Percentiles rank a stretch among this genome's conserved stretches.
Evolutionary conservation across 2,329 filamentous ascomycete species (phyloP).

Genomic region (Fusarium subglutinans): DNA sequence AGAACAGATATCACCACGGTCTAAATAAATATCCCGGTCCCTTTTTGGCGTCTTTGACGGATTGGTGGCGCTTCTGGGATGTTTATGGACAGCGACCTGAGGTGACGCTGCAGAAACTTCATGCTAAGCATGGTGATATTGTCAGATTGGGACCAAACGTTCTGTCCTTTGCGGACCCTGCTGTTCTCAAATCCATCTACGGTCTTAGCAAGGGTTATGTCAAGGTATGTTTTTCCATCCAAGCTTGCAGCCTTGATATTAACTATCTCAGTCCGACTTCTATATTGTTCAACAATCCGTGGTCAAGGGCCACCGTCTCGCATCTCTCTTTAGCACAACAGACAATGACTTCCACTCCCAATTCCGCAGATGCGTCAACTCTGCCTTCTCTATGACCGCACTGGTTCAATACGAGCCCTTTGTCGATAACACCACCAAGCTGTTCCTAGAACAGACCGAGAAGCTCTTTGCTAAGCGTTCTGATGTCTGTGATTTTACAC

Average conservation of each 20-base stretch:
- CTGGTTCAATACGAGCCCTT: slow-evolving; percentile 83
- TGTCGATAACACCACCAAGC: slow-evolving; percentile 76
- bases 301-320: slow-evolving; percentile 71
- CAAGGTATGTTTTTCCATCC: slow-evolving; percentile 63
- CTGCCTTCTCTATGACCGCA: slow-evolving; percentile 79
- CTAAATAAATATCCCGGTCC: slow-evolving; percentile 79
- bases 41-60: slow-evolving; percentile 67
- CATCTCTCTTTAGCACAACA: slow-evolving; percentile 79
- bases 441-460: slow-evolving; percentile 73
- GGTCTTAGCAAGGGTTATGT: slow-evolving; percentile 82
- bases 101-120: slow-evolving; percentile 71
- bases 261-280: slow-evolving; percentile 68
- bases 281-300: slow-evolving; percentile 82
- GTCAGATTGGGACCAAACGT: slow-evolving; percentile 79
- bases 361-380: slow-evolving; percentile 79
- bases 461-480: slow-evolving; percentile 59
- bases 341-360: slow-evolving; percentile 80
- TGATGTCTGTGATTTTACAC: slow-evolving; percentile 64
- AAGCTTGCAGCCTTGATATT: no score
- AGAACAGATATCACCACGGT: slow-evolving; percentile 58
- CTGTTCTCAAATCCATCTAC: slow-evolving; percentile 79
- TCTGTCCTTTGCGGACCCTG: slow-evolving; percentile 78
- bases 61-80: slow-evolving; percentile 80
- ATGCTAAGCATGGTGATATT: slow-evolving; percentile 76
- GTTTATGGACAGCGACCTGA: slow-evolving; percentile 73